A percentile compares a stretch with the other conserved stretches of the same genome.
Evolutionary conservation across 2,329 filamentous ascomycete genomes (phyloP).

Genomic region (Colletotrichum sp.): DNA sequence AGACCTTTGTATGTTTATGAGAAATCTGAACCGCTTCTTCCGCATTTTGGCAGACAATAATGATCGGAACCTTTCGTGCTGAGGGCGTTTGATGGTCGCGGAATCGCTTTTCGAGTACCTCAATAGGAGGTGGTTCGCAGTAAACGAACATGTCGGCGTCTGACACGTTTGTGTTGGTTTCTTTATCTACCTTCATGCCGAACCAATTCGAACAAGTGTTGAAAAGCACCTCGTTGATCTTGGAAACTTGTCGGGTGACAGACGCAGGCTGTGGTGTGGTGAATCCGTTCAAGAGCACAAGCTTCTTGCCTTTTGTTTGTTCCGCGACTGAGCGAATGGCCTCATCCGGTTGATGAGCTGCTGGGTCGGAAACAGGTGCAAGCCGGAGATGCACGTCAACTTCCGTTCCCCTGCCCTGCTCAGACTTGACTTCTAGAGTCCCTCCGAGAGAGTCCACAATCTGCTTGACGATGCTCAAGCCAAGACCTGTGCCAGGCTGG

Average conservation of each 20-base stretch:
- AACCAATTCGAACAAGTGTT: constrained; percentile 38
- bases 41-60: constrained; percentile 32
- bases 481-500: constrained; percentile 65
- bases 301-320: constrained; percentile 18
- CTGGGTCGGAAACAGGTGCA: constrained; percentile 14
- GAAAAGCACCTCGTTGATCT: constrained; percentile 31
- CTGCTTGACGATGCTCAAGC: constrained; percentile 65
- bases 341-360: constrained; percentile 19
- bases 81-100: neutral
- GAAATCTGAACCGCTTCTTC: constrained; percentile 32
- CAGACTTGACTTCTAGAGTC: constrained; percentile 60
- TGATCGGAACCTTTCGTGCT: constrained; percentile 24
- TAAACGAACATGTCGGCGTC: constrained; percentile 29
- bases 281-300: constrained; percentile 25
- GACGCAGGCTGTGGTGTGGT: neutral
- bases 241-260: constrained; percentile 19
- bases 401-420: constrained; percentile 58
- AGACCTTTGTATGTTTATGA: constrained; percentile 22
- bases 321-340: constrained; percentile 6
- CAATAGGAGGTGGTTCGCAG: constrained; percentile 29
- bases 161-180: neutral
- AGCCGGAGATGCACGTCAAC: constrained; percentile 54
- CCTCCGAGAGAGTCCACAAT: constrained; percentile 66
- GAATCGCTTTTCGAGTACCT: constrained; percentile 24
- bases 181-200: constrained; percentile 31